Evolutionary conservation across 352 stramenopile genomes (phyloP).

Genomic region (Phytophthora citricola): DNA sequence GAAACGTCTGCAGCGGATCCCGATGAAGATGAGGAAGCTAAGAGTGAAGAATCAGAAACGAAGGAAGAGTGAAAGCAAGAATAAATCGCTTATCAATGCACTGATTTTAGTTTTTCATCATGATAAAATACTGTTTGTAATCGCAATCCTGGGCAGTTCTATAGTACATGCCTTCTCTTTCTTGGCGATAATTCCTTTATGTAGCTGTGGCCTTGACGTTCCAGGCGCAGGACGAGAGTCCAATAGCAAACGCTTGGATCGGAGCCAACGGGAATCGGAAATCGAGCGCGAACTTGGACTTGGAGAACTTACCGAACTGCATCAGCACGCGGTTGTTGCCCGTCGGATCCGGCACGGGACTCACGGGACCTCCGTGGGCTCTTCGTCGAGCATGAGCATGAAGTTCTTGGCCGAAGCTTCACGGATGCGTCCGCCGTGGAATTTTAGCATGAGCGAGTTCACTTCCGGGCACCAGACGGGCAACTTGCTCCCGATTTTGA

Average conservation of each 20-base stretch:
- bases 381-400: conserved; percentile 85
- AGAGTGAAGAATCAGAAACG: not conserved
- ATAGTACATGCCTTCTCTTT: conserved; percentile 23
- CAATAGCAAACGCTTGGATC: conserved; percentile 89
- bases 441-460: conserved; percentile 90
- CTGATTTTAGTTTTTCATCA: not conserved
- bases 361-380: conserved; percentile 37
- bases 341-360: conserved; percentile 37
- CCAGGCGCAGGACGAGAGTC: conserved; percentile 85
- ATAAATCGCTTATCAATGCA: not conserved
- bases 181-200: conserved; percentile 3
- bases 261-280: conserved; percentile 87
- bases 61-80: conserved; percentile 1
- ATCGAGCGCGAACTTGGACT: conserved; percentile 88
- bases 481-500: conserved; percentile 86
- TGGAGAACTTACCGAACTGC: conserved; percentile 91
- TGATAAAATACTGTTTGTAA: conserved; percentile 12
- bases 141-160: conserved; percentile 5
- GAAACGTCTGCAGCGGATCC: not conserved
- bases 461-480: conserved; percentile 89
- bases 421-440: conserved; percentile 85
- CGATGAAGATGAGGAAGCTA: not conserved
- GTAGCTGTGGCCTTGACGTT: conserved; percentile 57
- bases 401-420: conserved; percentile 93
- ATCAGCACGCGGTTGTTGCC: conserved; percentile 73